A percentile compares a stretch with the other conserved stretches of the same genome.
phyloP scores from a whole-genome alignment of 192 early-diverging fungal species.

The Coemansia sp. region DNA sequence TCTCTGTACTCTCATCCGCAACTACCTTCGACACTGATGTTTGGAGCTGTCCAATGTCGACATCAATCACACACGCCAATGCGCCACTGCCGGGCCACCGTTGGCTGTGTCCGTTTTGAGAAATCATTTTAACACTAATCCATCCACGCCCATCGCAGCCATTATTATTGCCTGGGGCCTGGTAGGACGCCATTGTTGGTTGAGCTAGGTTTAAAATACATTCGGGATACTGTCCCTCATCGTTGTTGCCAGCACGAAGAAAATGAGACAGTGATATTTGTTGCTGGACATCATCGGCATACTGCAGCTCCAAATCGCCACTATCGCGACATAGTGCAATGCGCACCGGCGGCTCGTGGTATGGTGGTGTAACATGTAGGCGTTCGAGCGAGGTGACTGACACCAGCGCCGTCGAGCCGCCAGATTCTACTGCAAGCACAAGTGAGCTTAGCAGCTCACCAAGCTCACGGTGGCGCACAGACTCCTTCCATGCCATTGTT shows the following conservation, averaged over 20 bases:
- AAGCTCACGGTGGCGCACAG: slow-evolving; percentile 10
- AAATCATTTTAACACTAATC: neutral
- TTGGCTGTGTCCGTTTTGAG: neutral
- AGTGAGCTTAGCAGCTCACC: slow-evolving; percentile 18
- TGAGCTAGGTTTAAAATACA: neutral
- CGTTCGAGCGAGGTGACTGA: slow-evolving; percentile 33
- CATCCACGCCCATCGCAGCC: neutral
- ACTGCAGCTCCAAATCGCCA: slow-evolving; percentile 24
- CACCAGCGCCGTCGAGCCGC: slow-evolving; percentile 36
- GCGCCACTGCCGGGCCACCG: neutral
- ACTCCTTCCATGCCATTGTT: slow-evolving; percentile 23
- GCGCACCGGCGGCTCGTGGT: slow-evolving; percentile 18
- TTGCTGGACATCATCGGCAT: slow-evolving; percentile 24
- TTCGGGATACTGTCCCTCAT: slow-evolving; percentile 1
- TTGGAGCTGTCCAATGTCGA: slow-evolving; percentile 38
- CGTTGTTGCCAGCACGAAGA: neutral
- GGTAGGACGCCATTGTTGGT: neutral
- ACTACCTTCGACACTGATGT: slow-evolving; percentile 16
- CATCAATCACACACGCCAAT: slow-evolving; percentile 24
- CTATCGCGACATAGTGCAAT: slow-evolving; percentile 17
- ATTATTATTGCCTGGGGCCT: neutral
- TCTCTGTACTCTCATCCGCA: slow-evolving; percentile 16
- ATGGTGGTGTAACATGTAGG: slow-evolving; percentile 30
- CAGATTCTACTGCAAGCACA: slow-evolving; percentile 32
- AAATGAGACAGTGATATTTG: slow-evolving; percentile 14